Evolutionary conservation across 495 filamentous ascomycete genomes (phyloP), one percentile per base, ranked within the genome.

Genomic region (Pseudoneurospora amorphoporcata): DNA sequence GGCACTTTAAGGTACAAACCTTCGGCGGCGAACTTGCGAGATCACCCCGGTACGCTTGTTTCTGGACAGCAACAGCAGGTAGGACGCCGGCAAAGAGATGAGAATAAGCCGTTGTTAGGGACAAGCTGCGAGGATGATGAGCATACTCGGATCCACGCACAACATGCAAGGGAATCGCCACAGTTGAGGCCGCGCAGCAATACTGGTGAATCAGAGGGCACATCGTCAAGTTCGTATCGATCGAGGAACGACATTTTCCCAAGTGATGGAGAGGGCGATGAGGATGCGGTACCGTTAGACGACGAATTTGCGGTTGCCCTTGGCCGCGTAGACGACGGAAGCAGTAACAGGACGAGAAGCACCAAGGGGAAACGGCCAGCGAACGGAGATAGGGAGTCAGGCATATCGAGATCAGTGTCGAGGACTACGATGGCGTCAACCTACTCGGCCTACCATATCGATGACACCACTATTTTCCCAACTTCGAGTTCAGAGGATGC

Each of bases 181-280:
- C 87, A 89, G 78, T 84, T 81, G 72, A 85, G 91, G 80, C 86
- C 89, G 75, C 86, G 96, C 69, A 97, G 94, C 79, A 90, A 85
- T 8, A 98, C 95, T 3, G 87, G 88, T 16, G 90, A 87, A n/a
- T 97, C 93, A 8, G 91, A 90, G 5, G 90, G 90, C 39, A 97
- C 94, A 6, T 65, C 53, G 0, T 88, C 87, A n/a, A 95, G 94
- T 73, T 97, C 94, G 4, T 88, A 94, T 58, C 91, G 95, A 76
- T 97, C 94, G n/a, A 87, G 96, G 69, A 94, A 94, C 0, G 95
- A 99, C 81, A 83, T 99, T 29, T 94, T 97, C 74, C 94, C 93
- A 2, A 98, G 95, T 75, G 94, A 97, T 73, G 91, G 90, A 69
- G 95, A 98, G 73, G 91, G 89, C 68, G 93, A 92, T 72, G 90